phyloP scores from a whole-genome alignment of 176 grass and related monocot genomes.

The Oryza glumipatula region DNA sequence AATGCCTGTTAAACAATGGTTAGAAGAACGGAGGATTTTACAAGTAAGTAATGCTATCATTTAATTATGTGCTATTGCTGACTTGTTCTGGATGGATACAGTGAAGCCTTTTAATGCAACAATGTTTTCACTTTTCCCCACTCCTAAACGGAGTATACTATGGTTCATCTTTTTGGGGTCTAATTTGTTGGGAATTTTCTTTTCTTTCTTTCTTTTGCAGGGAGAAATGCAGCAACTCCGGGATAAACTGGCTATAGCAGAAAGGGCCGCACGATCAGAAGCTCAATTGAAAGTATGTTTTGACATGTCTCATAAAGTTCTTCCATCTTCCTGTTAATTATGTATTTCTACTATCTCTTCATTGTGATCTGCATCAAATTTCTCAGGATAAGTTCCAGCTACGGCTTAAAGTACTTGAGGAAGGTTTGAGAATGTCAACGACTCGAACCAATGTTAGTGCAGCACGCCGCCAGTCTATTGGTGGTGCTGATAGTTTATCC shows the following conservation, averaged over 20 bases:
- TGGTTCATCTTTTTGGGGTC: conserved; percentile 16
- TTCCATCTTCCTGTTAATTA: conserved; percentile 4
- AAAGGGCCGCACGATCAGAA: conserved; percentile 86
- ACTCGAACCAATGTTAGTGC: conserved; percentile 47
- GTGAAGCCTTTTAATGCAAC: not conserved
- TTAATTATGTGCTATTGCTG: conserved; percentile 3
- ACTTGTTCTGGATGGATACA: conserved; percentile 17
- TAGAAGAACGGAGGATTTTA: conserved; percentile 86
- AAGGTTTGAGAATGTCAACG: conserved; percentile 94
- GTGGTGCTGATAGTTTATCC: conserved; percentile 66
- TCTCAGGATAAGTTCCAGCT: conserved; percentile 86
- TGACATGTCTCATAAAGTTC: not conserved
- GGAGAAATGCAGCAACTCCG: conserved; percentile 98
- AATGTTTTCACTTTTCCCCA: not conserved
- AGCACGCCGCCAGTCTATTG: conserved; percentile 61
- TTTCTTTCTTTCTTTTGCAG: conserved; percentile 30
- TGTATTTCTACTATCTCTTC: conserved; percentile 10
- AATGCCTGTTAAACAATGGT: conserved; percentile 99
- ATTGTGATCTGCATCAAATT: conserved; percentile 34
- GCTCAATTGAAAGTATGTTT: conserved; percentile 81
- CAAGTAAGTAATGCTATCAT: conserved; percentile 58
- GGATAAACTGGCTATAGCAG: conserved; percentile 91
- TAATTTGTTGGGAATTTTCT: conserved; percentile 22
- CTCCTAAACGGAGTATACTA: not conserved
- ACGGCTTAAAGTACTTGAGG: conserved; percentile 90